These are phyloP conservation scores for Aureobasidium mangrovei DNA, from an alignment of 2,329 filamentous ascomycete genomes.

Conservation along the genomic window DNA sequence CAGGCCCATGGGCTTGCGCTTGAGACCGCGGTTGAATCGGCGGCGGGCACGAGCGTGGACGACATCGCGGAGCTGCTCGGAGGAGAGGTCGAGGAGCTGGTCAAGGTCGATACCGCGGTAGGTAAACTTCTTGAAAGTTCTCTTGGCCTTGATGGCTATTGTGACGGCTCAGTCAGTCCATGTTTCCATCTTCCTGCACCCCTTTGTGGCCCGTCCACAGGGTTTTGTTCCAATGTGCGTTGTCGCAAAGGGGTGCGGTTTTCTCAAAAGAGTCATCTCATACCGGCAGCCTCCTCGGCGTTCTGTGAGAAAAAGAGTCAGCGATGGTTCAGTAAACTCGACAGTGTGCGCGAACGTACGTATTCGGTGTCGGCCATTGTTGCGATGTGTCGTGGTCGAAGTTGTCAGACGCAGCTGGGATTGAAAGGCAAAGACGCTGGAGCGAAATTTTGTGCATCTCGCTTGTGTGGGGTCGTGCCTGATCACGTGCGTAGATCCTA, in stretches of 20 bases:
- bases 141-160: slow-evolving; percentile 96
- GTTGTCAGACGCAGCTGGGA: slow-evolving; percentile 12
- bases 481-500: too few species aligned
- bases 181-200: slow-evolving; percentile 31
- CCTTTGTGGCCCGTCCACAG: slow-evolving; percentile 35
- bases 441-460: slow-evolving; percentile 7
- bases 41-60: slow-evolving; percentile 97
- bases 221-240: slow-evolving; percentile 29
- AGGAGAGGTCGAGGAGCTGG: slow-evolving; percentile 98
- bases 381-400: slow-evolving; percentile 34
- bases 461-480: neutral
- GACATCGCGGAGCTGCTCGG: slow-evolving; percentile 97
- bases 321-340: slow-evolving; percentile 26
- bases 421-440: neutral
- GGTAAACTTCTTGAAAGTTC: slow-evolving; percentile 99
- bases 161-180: slow-evolving; percentile 24
- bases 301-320: slow-evolving; percentile 51
- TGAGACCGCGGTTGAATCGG: slow-evolving; percentile 98
- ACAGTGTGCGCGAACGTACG: slow-evolving; percentile 51
- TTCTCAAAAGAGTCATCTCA: slow-evolving; percentile 24
- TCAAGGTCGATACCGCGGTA: slow-evolving; percentile 99
- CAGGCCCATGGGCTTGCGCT: slow-evolving; percentile 99
- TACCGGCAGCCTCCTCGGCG: slow-evolving; percentile 88
- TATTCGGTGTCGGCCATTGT: slow-evolving; percentile 86
- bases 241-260: slow-evolving; percentile 19